Percentiles rank a stretch among this genome's conserved stretches.
Evolutionary conservation across 2,329 filamentous ascomycete species (phyloP).

Genomic region (Dothistroma septosporum): DNA sequence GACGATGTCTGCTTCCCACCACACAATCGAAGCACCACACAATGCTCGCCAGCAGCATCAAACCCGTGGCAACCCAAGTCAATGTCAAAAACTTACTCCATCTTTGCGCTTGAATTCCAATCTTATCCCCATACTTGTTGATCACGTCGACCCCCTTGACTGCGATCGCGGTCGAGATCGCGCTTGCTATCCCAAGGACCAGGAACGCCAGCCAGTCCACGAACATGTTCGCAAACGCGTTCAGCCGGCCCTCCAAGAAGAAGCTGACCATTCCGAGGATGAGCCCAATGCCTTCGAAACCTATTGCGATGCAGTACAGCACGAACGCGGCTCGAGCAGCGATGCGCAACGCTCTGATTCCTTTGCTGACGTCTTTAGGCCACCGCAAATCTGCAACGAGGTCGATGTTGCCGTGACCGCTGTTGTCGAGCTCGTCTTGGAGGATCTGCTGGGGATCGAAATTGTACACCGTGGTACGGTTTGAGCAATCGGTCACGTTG

Average conservation of each 20-base stretch:
- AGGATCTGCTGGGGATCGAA: slow-evolving; percentile 54
- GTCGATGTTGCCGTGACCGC: slow-evolving; percentile 42
- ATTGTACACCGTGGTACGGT: slow-evolving; percentile 50
- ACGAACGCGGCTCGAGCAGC: slow-evolving; percentile 53
- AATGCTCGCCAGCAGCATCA: slow-evolving; percentile 27
- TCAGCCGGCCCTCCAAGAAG: slow-evolving; percentile 43
- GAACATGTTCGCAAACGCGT: slow-evolving; percentile 49
- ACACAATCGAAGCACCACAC: slow-evolving; percentile 29
- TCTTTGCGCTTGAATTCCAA: slow-evolving; percentile 48
- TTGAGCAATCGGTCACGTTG: slow-evolving; percentile 55
- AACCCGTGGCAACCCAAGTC: slow-evolving; percentile 54
- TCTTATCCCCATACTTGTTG: slow-evolving; percentile 50
- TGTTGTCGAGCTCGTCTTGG: slow-evolving; percentile 45
- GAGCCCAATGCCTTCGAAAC: slow-evolving; percentile 49
- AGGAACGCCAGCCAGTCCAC: slow-evolving; percentile 52
- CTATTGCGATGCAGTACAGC: slow-evolving; percentile 57
- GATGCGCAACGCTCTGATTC: slow-evolving; percentile 49
- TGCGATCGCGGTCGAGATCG: slow-evolving; percentile 63
- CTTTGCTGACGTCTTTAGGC: slow-evolving; percentile 53
- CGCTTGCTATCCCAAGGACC: slow-evolving; percentile 66
- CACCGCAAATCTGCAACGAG: slow-evolving; percentile 51
- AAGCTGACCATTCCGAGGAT: slow-evolving; percentile 45
- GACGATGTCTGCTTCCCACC: slow-evolving; percentile 8
- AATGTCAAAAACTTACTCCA: slow-evolving; percentile 55
- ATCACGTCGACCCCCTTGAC: slow-evolving; percentile 52